phyloP scores from a whole-genome alignment of 768 basidiomycete species.

The Fibroporia radiculosa region DNA sequence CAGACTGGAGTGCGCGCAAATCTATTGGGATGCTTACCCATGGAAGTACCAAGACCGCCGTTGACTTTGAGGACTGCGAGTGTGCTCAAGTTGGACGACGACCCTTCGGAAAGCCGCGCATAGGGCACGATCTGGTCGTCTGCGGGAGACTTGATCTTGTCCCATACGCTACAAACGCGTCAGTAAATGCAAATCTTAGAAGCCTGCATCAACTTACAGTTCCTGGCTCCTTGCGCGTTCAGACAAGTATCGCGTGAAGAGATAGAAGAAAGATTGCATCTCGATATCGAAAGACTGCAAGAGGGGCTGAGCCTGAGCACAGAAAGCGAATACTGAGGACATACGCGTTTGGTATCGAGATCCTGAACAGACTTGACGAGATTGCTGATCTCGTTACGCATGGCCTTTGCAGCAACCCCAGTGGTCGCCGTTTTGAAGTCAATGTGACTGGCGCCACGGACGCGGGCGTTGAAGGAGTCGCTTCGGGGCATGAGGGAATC shows the following conservation, averaged over 20 bases:
- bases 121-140: conserved; percentile 59
- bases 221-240: conserved; percentile 83
- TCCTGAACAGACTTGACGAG: conserved; percentile 86
- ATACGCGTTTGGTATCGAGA: conserved; percentile 72
- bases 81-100: conserved; percentile 50
- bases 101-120: conserved; percentile 37
- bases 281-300: conserved; percentile 82
- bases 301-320: not conserved
- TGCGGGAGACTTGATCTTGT: conserved; percentile 52
- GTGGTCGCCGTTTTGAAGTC: conserved; percentile 96
- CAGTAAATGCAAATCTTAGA: not conserved
- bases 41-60: conserved; percentile 65
- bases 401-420: conserved; percentile 70
- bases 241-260: conserved; percentile 89
- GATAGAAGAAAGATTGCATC: conserved; percentile 94
- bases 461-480: conserved; percentile 65
- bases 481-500: conserved; percentile 45
- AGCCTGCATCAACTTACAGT: conserved; percentile 46
- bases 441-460: conserved; percentile 73
- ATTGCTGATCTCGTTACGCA: conserved; percentile 96
- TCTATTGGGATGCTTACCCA: conserved; percentile 30
- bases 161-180: conserved; percentile 20
- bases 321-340: conserved; percentile 9
- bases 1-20: not conserved
- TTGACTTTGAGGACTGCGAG: conserved; percentile 76